Evolutionary conservation across 2,329 filamentous ascomycete species (phyloP), one percentile per base, ranked within the genome.

Genomic region (Polychaeton citri): DNA sequence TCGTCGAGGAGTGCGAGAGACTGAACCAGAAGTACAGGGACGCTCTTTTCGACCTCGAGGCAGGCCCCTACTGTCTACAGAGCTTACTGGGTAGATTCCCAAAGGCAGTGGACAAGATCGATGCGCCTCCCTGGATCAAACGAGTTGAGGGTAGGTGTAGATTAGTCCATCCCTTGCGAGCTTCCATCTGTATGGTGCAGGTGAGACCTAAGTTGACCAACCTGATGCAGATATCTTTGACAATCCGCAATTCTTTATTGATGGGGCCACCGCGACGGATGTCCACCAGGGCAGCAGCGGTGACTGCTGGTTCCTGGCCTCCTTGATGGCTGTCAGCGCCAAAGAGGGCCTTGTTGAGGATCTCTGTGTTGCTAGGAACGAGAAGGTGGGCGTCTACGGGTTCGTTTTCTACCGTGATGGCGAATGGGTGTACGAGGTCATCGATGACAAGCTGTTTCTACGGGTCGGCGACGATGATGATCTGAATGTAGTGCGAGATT

Each of bases 341-440:
- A 69, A 90, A 47, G 78, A 76, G 47, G 83, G 83, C 53, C 57
- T 87, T 42, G 81, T 90, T 36, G 75, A 86, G 54, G 71, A 64
- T 36, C 65, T 86, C 6, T 90, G 82, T 44, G 79, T 90, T 33
- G 77, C 74, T 4, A 71, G 74, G 9, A 74, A 90, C 45, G 73
- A 82, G 51, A 66, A 72, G 20, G 74, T 86, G 3, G 83, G 83
- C 9, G 81, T 88, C 1, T 90, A 90, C 46, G 84, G 84, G 1
- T 90, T 90, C 45, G 81, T 90, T 8, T 88, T 90, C 52, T 74
- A 81, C 57, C 72, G 82, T 41, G 83, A 88, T 47, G 85, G 85
- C 36, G 83, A 90, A 58, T 94, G 85, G 86, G 81, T 88, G 38
- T 85, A 86, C 48, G 86, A 82, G 39, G 87, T 94, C 42, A 76